phyloP scores from a whole-genome alignment of 2,329 filamentous ascomycete genomes.

The Apiospora rasikravindrae region DNA sequence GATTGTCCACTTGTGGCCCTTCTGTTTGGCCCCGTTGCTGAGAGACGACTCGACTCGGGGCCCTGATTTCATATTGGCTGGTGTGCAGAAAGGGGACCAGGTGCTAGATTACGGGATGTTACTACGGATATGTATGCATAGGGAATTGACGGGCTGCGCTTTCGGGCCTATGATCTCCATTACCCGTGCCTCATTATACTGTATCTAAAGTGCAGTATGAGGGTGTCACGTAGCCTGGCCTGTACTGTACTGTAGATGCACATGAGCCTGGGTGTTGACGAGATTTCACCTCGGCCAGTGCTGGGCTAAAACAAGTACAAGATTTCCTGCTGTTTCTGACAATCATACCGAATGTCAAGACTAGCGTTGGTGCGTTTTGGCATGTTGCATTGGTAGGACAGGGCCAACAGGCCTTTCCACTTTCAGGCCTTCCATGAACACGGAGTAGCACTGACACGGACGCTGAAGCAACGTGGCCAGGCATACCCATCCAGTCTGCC shows the following conservation, averaged over 20 bases:
- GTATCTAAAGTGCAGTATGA: not conserved
- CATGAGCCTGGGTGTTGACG: not conserved
- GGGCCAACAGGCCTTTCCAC: slow-evolving; percentile 5
- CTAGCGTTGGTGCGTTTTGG: slow-evolving; percentile 12
- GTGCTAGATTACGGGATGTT: not conserved
- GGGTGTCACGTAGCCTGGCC: not conserved
- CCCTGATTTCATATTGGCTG: not conserved
- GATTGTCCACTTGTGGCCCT: not conserved
- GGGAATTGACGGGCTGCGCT: not conserved
- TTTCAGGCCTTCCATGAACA: slow-evolving; percentile 16
- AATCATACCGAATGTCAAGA: slow-evolving; percentile 7
- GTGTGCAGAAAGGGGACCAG: not conserved
- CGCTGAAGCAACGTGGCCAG: slow-evolving; percentile 9
- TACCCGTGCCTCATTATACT: not conserved
- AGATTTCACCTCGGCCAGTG: not conserved
- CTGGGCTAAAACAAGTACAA: slow-evolving; percentile 12
- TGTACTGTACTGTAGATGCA: not conserved
- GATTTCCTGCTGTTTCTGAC: not conserved
- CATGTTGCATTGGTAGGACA: not conserved
- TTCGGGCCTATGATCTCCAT: not conserved
- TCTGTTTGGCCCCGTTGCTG: not conserved
- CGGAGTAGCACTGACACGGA: slow-evolving; percentile 13
- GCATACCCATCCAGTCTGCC: not conserved
- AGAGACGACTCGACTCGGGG: not conserved
- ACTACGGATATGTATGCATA: not conserved